phyloP scores from a whole-genome alignment of 108 stramenopile species.

The Ochromonas danica region DNA sequence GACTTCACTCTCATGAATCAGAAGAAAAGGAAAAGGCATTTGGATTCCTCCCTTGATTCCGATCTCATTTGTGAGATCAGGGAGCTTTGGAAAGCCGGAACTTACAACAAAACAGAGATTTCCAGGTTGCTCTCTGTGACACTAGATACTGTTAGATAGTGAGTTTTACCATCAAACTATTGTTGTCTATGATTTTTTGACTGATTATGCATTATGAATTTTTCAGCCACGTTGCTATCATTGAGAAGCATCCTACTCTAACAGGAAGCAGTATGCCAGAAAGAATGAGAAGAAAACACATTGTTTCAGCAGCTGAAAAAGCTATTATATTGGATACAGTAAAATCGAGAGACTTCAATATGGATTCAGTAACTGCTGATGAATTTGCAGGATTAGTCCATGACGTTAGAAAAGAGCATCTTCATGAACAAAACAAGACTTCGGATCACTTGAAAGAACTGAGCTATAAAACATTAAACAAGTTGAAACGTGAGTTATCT shows the following conservation, averaged over 20 bases:
- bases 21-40: conserved; percentile 8
- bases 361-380: conserved; percentile 5
- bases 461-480: conserved; percentile 10
- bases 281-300: conserved; percentile 5
- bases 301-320: conserved; percentile 16
- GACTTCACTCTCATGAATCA: conserved; percentile 15
- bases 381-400: conserved; percentile 15
- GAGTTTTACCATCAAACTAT: conserved; percentile 17
- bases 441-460: conserved; percentile 15
- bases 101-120: conserved; percentile 10
- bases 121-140: conserved; percentile 13
- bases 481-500: conserved; percentile 16
- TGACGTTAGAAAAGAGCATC: conserved; percentile 15
- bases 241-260: conserved; percentile 10
- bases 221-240: conserved; percentile 15
- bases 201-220: conserved; percentile 17
- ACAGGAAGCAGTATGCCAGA: conserved; percentile 9
- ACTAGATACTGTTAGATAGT: conserved; percentile 10
- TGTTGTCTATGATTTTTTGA: conserved; percentile 6
- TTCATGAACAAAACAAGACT: conserved; percentile 17
- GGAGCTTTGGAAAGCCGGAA: neutral
- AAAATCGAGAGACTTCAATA: conserved; percentile 17
- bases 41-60: conserved; percentile 9
- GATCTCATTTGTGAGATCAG: conserved; percentile 10
- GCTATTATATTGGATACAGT: conserved; percentile 10